Percentiles rank a stretch among this genome's conserved stretches.
These are phyloP conservation scores for Chenopodium album DNA, from an alignment of 148 eudicot genomes.

Conservation along the genomic window DNA sequence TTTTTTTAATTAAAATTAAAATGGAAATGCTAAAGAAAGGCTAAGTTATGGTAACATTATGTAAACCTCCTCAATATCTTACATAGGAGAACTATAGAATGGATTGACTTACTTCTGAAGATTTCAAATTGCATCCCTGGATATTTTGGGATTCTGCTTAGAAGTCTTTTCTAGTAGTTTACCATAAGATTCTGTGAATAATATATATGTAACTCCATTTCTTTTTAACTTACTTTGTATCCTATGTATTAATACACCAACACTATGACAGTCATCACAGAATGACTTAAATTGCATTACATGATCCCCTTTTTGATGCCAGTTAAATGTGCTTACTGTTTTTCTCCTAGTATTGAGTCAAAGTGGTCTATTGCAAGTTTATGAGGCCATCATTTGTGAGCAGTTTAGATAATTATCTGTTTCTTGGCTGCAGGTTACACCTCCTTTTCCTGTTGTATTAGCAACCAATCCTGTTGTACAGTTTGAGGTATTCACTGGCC, in stretches of 20 bases:
- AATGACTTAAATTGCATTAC: background rate
- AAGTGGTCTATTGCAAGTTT: background rate
- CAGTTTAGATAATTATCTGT: background rate
- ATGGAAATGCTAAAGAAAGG: background rate
- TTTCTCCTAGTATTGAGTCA: background rate
- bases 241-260: background rate
- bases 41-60: background rate
- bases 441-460: conserved; percentile 73
- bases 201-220: background rate
- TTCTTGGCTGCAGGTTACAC: conserved; percentile 71
- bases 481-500: conserved; percentile 65
- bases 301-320: background rate
- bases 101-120: background rate
- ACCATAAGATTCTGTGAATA: background rate
- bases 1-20: background rate
- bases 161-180: background rate
- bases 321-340: background rate
- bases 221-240: background rate
- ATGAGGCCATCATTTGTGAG: conserved; percentile 3
- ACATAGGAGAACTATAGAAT: background rate
- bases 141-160: background rate
- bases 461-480: conserved; percentile 71
- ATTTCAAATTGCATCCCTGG: background rate
- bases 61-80: background rate
- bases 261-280: background rate